A percentile compares a stretch with the other conserved stretches of the same genome.
Conservation (phyloP, 2,329 filamentous ascomycete species). For the Neurospora sp. region DNA sequence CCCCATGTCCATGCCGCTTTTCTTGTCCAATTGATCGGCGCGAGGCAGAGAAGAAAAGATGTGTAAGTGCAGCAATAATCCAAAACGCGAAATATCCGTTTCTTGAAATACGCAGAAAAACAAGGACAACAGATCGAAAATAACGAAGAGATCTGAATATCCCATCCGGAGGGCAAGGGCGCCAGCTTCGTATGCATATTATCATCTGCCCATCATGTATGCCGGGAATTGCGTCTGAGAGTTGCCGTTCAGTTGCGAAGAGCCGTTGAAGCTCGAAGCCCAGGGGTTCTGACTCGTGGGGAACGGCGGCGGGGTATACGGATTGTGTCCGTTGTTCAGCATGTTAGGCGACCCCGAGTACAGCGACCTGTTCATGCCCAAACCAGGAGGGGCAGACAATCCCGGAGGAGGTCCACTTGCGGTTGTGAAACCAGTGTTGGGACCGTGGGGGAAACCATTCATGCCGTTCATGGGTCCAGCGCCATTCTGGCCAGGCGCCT, state of each 20-base stretch:
- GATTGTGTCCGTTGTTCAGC: slow-evolving; percentile 6
- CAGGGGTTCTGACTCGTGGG: slow-evolving; percentile 13
- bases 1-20: slow-evolving; percentile 4
- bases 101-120: slow-evolving; percentile 2
- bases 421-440: slow-evolving; percentile 53
- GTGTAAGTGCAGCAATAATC: background rate
- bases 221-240: slow-evolving; percentile 14
- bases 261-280: slow-evolving; percentile 13
- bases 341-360: slow-evolving; percentile 11
- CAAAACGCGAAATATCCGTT: background rate
- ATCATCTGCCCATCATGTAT: slow-evolving; percentile 21
- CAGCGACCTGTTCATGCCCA: slow-evolving; percentile 30
- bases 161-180: background rate
- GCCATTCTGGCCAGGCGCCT: slow-evolving; percentile 37
- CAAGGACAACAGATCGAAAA: slow-evolving; percentile 1
- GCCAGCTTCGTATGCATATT: background rate
- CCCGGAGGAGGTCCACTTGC: slow-evolving; percentile 75
- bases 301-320: slow-evolving; percentile 12
- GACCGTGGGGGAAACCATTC: slow-evolving; percentile 45
- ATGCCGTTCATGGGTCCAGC: slow-evolving; percentile 41
- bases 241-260: slow-evolving; percentile 13
- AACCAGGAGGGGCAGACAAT: slow-evolving; percentile 63
- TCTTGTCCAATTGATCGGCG: slow-evolving; percentile 7
- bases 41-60: background rate
- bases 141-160: background rate